Percentiles rank a stretch among this genome's conserved stretches.
phyloP scores from a whole-genome alignment of 2,329 filamentous ascomycete species.

The Scedosporium minutisporum region DNA sequence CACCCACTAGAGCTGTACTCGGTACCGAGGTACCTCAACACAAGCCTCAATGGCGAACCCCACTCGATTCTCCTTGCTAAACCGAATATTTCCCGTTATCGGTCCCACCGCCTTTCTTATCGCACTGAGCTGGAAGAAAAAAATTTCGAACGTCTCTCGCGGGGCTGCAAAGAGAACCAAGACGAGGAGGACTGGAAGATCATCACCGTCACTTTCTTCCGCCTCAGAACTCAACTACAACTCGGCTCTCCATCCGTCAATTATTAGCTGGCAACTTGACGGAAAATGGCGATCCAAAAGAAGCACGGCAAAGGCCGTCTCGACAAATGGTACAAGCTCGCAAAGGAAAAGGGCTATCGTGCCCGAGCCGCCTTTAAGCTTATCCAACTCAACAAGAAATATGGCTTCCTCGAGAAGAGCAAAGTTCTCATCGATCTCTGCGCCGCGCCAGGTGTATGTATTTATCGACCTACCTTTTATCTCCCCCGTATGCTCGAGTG shows the following conservation, averaged over 20 bases:
- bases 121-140: slow-evolving; percentile 1
- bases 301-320: slow-evolving; percentile 98
- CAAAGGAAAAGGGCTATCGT: slow-evolving; percentile 96
- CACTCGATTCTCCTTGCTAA: background rate
- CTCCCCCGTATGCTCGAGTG: background rate
- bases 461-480: slow-evolving; percentile 12
- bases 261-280: background rate
- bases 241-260: background rate
- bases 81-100: slow-evolving; percentile 6
- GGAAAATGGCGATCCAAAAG: slow-evolving; percentile 86
- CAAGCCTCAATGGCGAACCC: background rate
- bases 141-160: slow-evolving; percentile 1
- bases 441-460: slow-evolving; percentile 76
- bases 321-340: slow-evolving; percentile 98
- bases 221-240: background rate
- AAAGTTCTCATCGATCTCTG: slow-evolving; percentile 96
- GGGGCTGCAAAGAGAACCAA: slow-evolving; percentile 1
- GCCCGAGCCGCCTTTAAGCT: slow-evolving; percentile 96
- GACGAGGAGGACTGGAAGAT: background rate
- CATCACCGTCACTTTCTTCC: background rate
- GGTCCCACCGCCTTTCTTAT: slow-evolving; percentile 6
- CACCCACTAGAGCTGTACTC: background rate
- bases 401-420: slow-evolving; percentile 94
- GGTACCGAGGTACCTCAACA: background rate
- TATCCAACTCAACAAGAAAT: slow-evolving; percentile 98